Percentiles rank a stretch among this genome's conserved stretches.
Conservation (phyloP, 305 asterid genomes). For the Striga hermonthica region DNA sequence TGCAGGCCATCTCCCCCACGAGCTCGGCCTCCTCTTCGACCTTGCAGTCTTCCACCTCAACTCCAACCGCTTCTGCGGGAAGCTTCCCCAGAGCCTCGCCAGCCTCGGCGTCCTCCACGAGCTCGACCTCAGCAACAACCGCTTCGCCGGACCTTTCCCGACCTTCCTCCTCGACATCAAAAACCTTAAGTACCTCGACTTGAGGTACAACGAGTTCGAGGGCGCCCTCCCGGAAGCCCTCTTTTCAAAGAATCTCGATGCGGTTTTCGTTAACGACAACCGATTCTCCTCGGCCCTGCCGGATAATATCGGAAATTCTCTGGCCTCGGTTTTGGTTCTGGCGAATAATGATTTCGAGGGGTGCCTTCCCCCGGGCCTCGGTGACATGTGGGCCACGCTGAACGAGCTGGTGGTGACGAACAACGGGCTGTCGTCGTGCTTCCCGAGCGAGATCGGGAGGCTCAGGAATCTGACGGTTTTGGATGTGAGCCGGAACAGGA, state of each 20-base stretch:
- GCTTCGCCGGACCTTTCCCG: constrained; percentile 71
- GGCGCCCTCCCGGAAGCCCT: constrained; percentile 54
- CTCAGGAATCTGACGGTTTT: constrained; percentile 60
- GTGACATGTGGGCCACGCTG: constrained; percentile 48
- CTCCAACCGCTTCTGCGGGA: constrained; percentile 67
- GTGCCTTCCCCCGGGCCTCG: constrained; percentile 60
- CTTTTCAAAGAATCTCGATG: constrained; percentile 59
- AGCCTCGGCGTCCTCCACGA: constrained; percentile 49
- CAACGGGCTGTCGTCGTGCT: constrained; percentile 61
- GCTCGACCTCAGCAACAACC: constrained; percentile 71
- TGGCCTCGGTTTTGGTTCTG: constrained; percentile 64
- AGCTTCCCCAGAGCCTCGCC: constrained; percentile 42
- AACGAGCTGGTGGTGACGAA: constrained; percentile 55
- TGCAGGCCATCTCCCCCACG: constrained; percentile 54
- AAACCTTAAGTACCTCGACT: constrained; percentile 46
- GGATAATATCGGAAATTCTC: constrained; percentile 68
- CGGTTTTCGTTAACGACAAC: constrained; percentile 65
- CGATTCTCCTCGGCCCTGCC: constrained; percentile 61
- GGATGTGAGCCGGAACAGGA: constrained; percentile 50
- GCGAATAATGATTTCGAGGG: constrained; percentile 66
- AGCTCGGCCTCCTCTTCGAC: constrained; percentile 61
- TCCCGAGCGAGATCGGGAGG: constrained; percentile 56
- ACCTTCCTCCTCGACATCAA: constrained; percentile 49
- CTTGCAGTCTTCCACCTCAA: constrained; percentile 63
- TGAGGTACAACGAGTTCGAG: constrained; percentile 66